Base-by-base conservation (phyloP, 23 red algal genomes). In the Agarophyton chilense region DNA sequence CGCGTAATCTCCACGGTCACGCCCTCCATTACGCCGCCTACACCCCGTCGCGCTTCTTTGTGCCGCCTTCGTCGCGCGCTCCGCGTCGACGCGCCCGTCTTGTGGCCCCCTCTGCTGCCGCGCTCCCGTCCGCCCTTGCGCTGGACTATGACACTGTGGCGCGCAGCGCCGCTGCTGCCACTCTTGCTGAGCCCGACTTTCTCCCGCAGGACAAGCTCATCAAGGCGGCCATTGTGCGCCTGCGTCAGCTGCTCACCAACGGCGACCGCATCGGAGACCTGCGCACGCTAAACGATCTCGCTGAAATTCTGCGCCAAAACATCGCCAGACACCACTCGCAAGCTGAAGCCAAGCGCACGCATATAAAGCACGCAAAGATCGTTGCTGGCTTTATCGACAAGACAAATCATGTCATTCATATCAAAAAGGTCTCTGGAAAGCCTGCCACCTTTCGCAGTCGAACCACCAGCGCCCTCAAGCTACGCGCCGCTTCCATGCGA, bases 361-460 rank as follows among this genome's bases (percentile, higher is more conserved):
- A 86, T 46, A 72, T 86, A 25, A 86, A 86, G 65, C 58, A 86
- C n/a, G 82, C 82, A 13, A 70, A 86, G 64, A 72, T 72, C 22
- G 65, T 86, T 3, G 64, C 82, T 11, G 82, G 82, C 21, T 34
- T 86, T 29, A 13, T 54, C 5, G 82, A 86, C 25, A 49, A 28
- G 38, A 71, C 28, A 56, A 47, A 56, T 26, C 62, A 61, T 11
- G 38, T 39, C 46, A 52, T 72, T 40, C 82, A 39, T 52, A 86
- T 86, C 65, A 63, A 67, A 18, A 52, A 57, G 46, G 82, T 86
- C 14, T 50, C 82, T 13, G 82, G 82, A 36, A 86, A 74, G 60
- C 82, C 82, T 42, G 39, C 7, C 11, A 46, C 62, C 22, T 52
- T 86, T 40, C 47, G 82, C 26, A 63, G 29, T 26, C 67, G 82